A percentile compares a stretch with the other conserved stretches of the same genome.
Conservation (phyloP, 441 rosid species). For the Adansonia gregorii region DNA sequence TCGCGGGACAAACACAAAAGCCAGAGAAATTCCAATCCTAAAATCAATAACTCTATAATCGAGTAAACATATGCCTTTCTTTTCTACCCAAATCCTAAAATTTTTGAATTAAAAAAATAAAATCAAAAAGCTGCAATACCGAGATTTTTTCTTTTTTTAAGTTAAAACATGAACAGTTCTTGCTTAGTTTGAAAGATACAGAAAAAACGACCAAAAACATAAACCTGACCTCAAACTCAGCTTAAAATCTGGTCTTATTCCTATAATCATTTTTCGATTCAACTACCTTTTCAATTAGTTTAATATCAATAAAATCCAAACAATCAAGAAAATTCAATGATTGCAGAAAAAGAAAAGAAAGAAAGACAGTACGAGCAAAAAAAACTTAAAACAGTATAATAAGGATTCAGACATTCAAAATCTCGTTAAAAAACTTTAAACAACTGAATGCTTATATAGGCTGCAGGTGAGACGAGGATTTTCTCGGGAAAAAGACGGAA, state of each 20-base stretch:
- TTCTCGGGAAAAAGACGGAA: slow-evolving; percentile 21
- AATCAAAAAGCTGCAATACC: background rate
- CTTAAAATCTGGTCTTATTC: slow-evolving; percentile 12
- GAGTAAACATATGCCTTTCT: slow-evolving; percentile 25
- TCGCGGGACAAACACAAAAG: background rate
- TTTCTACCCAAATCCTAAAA: slow-evolving; percentile 21
- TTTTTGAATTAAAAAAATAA: background rate
- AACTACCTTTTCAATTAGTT: background rate
- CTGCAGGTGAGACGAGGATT: background rate
- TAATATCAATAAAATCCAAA: background rate
- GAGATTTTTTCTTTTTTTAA: background rate
- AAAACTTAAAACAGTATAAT: background rate
- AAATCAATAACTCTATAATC: slow-evolving; percentile 21
- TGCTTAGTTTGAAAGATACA: slow-evolving; percentile 33
- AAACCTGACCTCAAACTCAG: slow-evolving; percentile 23
- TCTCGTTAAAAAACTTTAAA: background rate
- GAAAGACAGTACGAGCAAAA: background rate
- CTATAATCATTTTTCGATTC: background rate
- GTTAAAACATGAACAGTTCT: slow-evolving; percentile 12
- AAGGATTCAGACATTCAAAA: background rate
- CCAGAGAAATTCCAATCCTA: slow-evolving; percentile 19
- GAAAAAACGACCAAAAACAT: slow-evolving; percentile 29
- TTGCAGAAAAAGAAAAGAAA: slow-evolving; percentile 1
- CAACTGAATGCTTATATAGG: background rate
- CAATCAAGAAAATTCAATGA: background rate